Evolutionary conservation across 148 eudicot species (phyloP).

Genomic region (Limonium bicolor): DNA sequence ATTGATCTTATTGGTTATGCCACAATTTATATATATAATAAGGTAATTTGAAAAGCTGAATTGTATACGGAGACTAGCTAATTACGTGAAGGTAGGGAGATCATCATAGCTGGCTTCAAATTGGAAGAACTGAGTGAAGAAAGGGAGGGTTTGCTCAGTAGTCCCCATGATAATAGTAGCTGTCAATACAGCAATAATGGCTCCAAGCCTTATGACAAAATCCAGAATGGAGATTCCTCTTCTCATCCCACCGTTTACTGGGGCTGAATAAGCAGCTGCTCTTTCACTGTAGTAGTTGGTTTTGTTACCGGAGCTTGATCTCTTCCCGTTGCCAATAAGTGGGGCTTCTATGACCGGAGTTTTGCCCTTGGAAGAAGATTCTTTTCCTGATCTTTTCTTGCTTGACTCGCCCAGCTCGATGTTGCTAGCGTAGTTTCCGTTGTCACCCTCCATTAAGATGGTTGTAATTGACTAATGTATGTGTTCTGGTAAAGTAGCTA

Average conservation of each 20-base stretch:
- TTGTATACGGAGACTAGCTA: background rate
- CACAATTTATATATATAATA: background rate
- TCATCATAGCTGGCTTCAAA: slow-evolving; percentile 41
- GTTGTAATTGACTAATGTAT: no score
- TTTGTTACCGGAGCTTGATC: background rate
- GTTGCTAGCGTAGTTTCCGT: no score
- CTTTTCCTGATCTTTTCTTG: background rate
- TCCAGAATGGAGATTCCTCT: slow-evolving; percentile 13
- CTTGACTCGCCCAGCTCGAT: slow-evolving; percentile 1
- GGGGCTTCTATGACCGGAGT: slow-evolving; percentile 29
- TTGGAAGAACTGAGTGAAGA: slow-evolving; percentile 55
- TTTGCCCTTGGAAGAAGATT: slow-evolving; percentile 20
- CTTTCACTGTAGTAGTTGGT: background rate
- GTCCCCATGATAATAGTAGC: slow-evolving; percentile 41
- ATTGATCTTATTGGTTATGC: no score
- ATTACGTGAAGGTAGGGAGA: slow-evolving; percentile 34
- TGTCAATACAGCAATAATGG: slow-evolving; percentile 22
- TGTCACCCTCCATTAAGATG: no score
- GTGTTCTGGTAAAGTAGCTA: no score
- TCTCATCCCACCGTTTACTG: background rate
- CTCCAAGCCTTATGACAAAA: slow-evolving; percentile 29
- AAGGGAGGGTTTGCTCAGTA: slow-evolving; percentile 40
- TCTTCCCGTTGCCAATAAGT: slow-evolving; percentile 10
- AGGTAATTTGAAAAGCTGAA: background rate
- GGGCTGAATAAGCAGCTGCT: no score